Evolutionary conservation across 2,329 filamentous ascomycete genomes (phyloP), one percentile per base, ranked within the genome.

Genomic region (Aspergillus pseudotamarii): DNA sequence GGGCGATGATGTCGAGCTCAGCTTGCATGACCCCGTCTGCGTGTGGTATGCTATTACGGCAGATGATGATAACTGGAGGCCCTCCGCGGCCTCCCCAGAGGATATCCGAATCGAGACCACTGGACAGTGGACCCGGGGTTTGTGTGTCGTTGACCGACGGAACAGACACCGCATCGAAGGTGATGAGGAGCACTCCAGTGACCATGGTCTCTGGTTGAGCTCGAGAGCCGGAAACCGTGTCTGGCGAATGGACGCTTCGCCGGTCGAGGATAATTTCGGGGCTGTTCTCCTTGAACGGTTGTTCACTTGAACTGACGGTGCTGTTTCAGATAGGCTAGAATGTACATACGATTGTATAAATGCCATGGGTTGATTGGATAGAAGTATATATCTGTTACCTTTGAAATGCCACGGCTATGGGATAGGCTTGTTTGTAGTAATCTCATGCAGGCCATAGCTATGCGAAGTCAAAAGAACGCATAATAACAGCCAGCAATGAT

Each of bases 81-180:
- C 85, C 19, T 82, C 85, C 1, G 76, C 81, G 16, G 82, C 84
- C 46, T 80, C 76, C 62, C 87, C 83, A 0, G 91, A 96, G 77
- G 95, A 99, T 75, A 90, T 99, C 61, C 86, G 95, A 23, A 83
- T 99, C 46, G 95, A 99, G 80, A 96, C 93, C 0, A 82, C 86
- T 2, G 95, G 94, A 1, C 95, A 98, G 81, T 99, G 95, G 95
- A 96, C 94, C 53, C 85, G 92, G 61, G 94, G 95, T 1, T 94
- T 95, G 89, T 94, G 93, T 73, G 85, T 98, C 36, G 83, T 93
- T 46, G 95, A 99, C 81, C 84, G 88, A 41, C 85, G 95, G 63
- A 79, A 78, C 50, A 80, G 75, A 64, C 80, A 76, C 59, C 78
- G 72, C 64, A 77, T 71, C 75, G 82, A 66, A 72, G 80, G 68